These are phyloP conservation scores for Nadsonia commutata DNA, from an alignment of 1,139 yeast genomes.

Conservation along the genomic window DNA sequence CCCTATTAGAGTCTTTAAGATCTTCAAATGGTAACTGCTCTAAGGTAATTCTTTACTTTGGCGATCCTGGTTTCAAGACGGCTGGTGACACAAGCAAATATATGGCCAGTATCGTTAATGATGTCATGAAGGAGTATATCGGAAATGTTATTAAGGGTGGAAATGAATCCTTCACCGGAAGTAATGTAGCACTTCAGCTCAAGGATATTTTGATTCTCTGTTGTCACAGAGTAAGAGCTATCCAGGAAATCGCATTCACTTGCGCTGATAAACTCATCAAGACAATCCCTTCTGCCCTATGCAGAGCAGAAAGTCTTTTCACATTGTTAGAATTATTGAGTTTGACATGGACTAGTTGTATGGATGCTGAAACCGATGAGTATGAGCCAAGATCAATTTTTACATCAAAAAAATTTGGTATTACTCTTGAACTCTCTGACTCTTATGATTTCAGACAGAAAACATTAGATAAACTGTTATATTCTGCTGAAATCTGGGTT, in stretches of 20 bases:
- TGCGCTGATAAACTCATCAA: conserved; percentile 59
- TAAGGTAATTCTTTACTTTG: conserved; percentile 55
- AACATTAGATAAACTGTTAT: conserved; percentile 47
- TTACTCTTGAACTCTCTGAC: conserved; percentile 56
- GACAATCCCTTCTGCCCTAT: conserved; percentile 66
- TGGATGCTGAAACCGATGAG: conserved; percentile 77
- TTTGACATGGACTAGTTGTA: conserved; percentile 60
- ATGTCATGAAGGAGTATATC: conserved; percentile 45
- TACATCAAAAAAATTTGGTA: conserved; percentile 30
- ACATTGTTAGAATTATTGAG: conserved; percentile 70
- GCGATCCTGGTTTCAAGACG: conserved; percentile 62
- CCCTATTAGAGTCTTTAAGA: conserved; percentile 64
- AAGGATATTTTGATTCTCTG: conserved; percentile 54
- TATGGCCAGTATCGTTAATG: conserved; percentile 50
- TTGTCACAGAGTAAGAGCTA: conserved; percentile 60
- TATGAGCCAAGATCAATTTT: conserved; percentile 72
- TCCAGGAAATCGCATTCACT: conserved; percentile 71
- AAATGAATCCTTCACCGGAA: conserved; percentile 31
- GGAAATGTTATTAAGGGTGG: conserved; percentile 33
- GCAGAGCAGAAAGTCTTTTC: conserved; percentile 59
- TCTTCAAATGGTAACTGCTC: conserved; percentile 74
- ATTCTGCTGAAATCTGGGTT: conserved; percentile 55
- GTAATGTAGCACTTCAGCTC: conserved; percentile 54
- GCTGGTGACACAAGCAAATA: conserved; percentile 60
- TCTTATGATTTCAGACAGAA: conserved; percentile 62